Evolutionary conservation across 176 grass and related monocot species (phyloP), one percentile per base, ranked within the genome.

Genomic region (Aegilops umbellulata): DNA sequence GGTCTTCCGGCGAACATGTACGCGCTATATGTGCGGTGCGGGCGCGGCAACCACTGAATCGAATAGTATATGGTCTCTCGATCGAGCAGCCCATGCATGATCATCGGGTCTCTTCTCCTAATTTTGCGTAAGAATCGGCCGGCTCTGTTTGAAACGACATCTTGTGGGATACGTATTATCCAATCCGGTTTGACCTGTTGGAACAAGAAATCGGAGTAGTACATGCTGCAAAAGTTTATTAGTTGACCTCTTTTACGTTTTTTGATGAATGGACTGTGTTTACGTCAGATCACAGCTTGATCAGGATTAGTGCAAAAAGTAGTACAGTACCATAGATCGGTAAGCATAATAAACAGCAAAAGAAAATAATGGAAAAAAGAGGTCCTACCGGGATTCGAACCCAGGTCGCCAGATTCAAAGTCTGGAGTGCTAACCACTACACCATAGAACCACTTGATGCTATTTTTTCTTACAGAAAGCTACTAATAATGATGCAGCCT

Each of bases 351-450:
- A 17, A 51, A 53, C 2, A 51, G 53, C n/a, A 61, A 61, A 24
- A 24, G 1, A 24, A 20, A 24, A 20, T 0, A 61, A 60, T 22
- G 0, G 0, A 14, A 4, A 46, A 10, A 10, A 61, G 1, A 97
- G 89, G 93, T 95, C 87, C 55, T 62, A 73, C 93, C 92, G 92
- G 94, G 97, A 99, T 96, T 96, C 88, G 94, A 99, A 99, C 90
- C 92, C 94, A 99, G 88, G 92, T 94, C 85, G 88, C 97, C 88
- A 96, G 92, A 95, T 99, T 99, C 94, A 99, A 92, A 98, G 89
- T 98, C 93, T 93, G 89, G 93, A 95, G 95, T 98, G 95, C 89
- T 98, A 98, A 98, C 95, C 89, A 98, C 95, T 95, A 95, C 93
- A 98, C 95, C 44, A 76, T 76, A 26, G 73, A 76, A 76, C 73